phyloP scores from a whole-genome alignment of 2,329 filamentous ascomycete genomes.

The Eurotiales sp. region DNA sequence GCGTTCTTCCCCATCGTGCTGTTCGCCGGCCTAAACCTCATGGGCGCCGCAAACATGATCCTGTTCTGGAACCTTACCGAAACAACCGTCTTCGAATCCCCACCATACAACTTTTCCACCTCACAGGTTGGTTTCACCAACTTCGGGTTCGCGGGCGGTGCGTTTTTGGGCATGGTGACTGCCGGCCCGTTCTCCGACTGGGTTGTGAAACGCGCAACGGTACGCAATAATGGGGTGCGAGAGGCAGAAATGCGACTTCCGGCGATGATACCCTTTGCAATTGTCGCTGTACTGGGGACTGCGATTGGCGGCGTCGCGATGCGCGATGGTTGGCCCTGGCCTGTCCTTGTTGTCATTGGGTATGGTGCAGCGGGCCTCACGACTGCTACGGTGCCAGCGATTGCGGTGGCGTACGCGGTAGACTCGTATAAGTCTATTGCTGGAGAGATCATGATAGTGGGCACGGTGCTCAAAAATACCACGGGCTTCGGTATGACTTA shows the following conservation, averaged over 20 bases:
- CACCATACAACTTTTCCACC: not conserved
- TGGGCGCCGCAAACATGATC: too few relatives aligned
- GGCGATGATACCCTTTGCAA: not conserved
- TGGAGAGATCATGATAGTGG: conserved; percentile 52
- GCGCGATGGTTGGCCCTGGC: too few relatives aligned
- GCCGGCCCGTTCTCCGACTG: conserved; percentile 42
- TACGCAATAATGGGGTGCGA: conserved; percentile 3
- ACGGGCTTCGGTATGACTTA: not conserved
- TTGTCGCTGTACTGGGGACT: too few relatives aligned
- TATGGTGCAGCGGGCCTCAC: not conserved
- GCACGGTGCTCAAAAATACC: conserved; percentile 49
- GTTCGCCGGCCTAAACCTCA: too few relatives aligned
- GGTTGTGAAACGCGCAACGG: conserved; percentile 25
- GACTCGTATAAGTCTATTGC: conserved; percentile 56
- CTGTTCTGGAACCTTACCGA: not conserved
- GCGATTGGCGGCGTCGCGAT: too few relatives aligned
- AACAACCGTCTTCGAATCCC: not conserved
- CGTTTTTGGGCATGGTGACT: not conserved
- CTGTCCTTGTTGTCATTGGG: too few relatives aligned
- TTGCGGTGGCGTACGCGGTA: conserved; percentile 56
- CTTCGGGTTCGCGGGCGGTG: not conserved
- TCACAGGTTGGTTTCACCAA: not conserved
- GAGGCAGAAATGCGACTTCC: conserved; percentile 6
- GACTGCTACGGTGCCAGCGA: conserved; percentile 29
- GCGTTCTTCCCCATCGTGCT: too few relatives aligned